A percentile compares a stretch with the other conserved stretches of the same genome.
phyloP scores from a whole-genome alignment of 345 rosid genomes.

The Syzygium aromaticum region DNA sequence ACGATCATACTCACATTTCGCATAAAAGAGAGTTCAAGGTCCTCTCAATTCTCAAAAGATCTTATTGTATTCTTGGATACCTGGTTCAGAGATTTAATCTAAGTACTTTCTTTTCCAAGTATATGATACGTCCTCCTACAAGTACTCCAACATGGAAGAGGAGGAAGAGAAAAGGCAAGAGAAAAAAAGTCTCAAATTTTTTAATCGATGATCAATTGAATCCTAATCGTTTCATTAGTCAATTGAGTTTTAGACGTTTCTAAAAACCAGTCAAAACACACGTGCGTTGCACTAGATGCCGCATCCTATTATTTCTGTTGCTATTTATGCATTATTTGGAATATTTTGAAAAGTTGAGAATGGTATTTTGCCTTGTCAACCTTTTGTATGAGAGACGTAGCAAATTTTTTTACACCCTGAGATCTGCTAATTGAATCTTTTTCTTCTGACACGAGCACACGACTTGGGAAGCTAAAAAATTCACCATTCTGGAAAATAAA shows the following conservation, averaged over 20 bases:
- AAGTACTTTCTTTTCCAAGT: background rate
- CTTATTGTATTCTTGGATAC: background rate
- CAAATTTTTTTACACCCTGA: background rate
- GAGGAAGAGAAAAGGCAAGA: background rate
- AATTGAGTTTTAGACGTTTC: background rate
- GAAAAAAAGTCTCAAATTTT: background rate
- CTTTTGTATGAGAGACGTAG: background rate
- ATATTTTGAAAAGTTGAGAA: background rate
- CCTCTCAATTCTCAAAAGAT: background rate
- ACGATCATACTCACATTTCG: background rate
- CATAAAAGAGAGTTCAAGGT: background rate
- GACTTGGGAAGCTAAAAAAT: background rate
- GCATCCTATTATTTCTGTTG: background rate
- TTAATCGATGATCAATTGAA: background rate
- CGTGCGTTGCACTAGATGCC: background rate
- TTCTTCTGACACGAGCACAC: background rate
- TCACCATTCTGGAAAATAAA: background rate
- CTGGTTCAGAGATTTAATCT: background rate
- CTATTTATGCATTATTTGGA: rapidly evolving
- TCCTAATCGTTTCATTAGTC: background rate
- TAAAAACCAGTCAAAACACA: background rate
- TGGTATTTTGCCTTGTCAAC: background rate
- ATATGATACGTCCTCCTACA: background rate
- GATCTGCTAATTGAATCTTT: background rate
- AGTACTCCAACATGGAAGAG: background rate